These are phyloP conservation scores for Grosmannia serpens DNA, from an alignment of 2,329 filamentous ascomycete species.

Conservation along the genomic window DNA sequence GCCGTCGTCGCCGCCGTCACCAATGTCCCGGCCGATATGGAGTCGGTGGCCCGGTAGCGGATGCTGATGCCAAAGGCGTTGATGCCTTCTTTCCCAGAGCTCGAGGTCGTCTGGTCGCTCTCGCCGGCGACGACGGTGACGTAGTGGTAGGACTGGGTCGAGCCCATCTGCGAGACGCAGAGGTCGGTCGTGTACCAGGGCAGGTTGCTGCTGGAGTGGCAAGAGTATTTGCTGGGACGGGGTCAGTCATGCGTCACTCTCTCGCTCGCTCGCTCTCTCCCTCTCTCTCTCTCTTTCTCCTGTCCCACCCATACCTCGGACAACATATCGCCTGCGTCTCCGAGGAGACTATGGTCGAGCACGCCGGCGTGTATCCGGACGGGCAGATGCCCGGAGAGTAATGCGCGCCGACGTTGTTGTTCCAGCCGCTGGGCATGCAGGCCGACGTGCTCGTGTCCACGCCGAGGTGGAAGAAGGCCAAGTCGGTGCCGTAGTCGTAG, in stretches of 20 bases:
- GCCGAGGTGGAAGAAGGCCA: constrained; percentile 2
- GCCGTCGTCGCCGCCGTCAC: neutral
- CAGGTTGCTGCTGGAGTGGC: neutral
- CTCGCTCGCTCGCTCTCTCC: neutral
- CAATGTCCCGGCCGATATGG: neutral
- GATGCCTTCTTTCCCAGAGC: neutral
- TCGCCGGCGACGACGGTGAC: constrained; percentile 1
- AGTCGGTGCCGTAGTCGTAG: neutral
- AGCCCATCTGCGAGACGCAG: constrained; percentile 3
- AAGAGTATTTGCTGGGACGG: neutral
- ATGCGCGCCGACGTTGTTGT: neutral
- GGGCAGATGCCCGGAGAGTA: constrained; percentile 10
- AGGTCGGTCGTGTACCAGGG: constrained; percentile 4
- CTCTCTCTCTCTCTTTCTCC: neutral
- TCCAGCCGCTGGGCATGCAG: constrained; percentile 4
- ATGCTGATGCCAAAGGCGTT: constrained; percentile 9
- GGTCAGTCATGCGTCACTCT: neutral
- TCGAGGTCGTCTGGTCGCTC: neutral
- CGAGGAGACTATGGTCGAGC: neutral
- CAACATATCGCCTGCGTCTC: constrained; percentile 8
- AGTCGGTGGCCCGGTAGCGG: constrained; percentile 4
- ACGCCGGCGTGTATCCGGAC: constrained; percentile 4
- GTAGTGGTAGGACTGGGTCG: neutral
- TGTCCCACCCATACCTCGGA: neutral
- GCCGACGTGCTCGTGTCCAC: neutral